Conservation (phyloP, 371 early-diverging fungal species). For the Mitosporidium daphniae region DNA sequence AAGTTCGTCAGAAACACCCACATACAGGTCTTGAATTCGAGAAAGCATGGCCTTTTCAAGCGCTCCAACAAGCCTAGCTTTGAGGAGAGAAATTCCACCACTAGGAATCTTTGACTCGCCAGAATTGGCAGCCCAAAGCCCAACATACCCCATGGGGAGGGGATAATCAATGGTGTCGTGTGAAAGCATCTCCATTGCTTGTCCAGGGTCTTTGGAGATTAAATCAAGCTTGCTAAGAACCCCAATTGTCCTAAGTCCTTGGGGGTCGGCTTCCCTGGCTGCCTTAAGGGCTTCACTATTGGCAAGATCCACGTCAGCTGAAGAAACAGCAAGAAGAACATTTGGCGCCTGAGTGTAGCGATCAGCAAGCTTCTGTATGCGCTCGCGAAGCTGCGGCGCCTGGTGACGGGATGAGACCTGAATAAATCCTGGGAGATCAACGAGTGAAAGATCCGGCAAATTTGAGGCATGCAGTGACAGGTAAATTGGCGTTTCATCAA, state of each 20-base stretch:
- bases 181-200: too few relatives aligned
- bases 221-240: slow-evolving; percentile 95
- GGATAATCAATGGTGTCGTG: too few relatives aligned
- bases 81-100: too few relatives aligned
- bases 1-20: too few relatives aligned
- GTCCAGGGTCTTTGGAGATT: too few relatives aligned
- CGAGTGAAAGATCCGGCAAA: slow-evolving; percentile 70
- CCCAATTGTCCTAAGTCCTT: slow-evolving; percentile 70
- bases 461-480: slow-evolving; percentile 57
- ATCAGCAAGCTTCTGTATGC: slow-evolving; percentile 64
- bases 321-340: slow-evolving; percentile 81
- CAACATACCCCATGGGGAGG: slow-evolving; percentile 49
- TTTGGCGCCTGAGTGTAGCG: slow-evolving; percentile 61
- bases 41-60: too few relatives aligned
- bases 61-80: too few relatives aligned
- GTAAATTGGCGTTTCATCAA: slow-evolving; percentile 63
- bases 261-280: slow-evolving; percentile 52
- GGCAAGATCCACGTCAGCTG: slow-evolving; percentile 88
- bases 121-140: too few relatives aligned
- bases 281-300: slow-evolving; percentile 84
- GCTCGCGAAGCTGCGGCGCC: slow-evolving; percentile 48
- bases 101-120: too few relatives aligned
- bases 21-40: too few relatives aligned
- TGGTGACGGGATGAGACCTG: slow-evolving; percentile 61
- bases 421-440: slow-evolving; percentile 94